phyloP scores from a whole-genome alignment of 257 asterid genomes.

The Capsicum pubescens region DNA sequence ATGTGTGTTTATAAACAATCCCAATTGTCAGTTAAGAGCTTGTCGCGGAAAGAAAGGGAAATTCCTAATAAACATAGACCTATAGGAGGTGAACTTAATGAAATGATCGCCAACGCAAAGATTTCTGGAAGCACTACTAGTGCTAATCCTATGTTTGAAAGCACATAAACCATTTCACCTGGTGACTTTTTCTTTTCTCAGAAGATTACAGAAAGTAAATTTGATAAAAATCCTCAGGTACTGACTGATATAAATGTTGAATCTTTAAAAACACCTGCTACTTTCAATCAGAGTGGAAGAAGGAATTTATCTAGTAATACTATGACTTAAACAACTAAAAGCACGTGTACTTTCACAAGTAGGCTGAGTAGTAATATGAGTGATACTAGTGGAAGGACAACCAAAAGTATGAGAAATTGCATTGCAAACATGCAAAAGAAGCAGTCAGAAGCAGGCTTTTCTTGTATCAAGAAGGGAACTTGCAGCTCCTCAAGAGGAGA shows the following conservation, averaged over 20 bases:
- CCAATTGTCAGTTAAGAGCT: slow-evolving; percentile 32
- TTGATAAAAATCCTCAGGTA: slow-evolving; percentile 49
- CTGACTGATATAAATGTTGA: slow-evolving; percentile 34
- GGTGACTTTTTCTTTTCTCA: slow-evolving; percentile 72
- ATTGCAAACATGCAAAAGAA: slow-evolving; percentile 55
- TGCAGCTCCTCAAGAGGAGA: slow-evolving; percentile 51
- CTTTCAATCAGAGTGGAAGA: slow-evolving; percentile 31
- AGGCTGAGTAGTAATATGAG: slow-evolving; percentile 64
- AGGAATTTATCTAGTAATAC: slow-evolving; percentile 32
- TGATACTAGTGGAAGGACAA: slow-evolving; percentile 60
- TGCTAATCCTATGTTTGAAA: slow-evolving; percentile 39
- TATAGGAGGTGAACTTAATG: slow-evolving; percentile 68
- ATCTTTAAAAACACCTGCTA: slow-evolving; percentile 31
- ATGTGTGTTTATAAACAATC: neutral
- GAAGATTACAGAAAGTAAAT: slow-evolving; percentile 29
- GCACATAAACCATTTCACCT: slow-evolving; percentile 69
- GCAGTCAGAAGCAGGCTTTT: slow-evolving; percentile 63
- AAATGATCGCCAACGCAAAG: slow-evolving; percentile 64
- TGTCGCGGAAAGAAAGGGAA: slow-evolving; percentile 42
- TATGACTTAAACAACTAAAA: slow-evolving; percentile 34
- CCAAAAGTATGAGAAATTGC: slow-evolving; percentile 56
- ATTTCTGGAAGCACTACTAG: slow-evolving; percentile 40
- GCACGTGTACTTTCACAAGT: slow-evolving; percentile 45
- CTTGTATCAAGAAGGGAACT: slow-evolving; percentile 73
- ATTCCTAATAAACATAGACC: slow-evolving; percentile 40